Base-by-base conservation (phyloP, 2,329 filamentous ascomycete species). In the Mycosphaerella sp. region DNA sequence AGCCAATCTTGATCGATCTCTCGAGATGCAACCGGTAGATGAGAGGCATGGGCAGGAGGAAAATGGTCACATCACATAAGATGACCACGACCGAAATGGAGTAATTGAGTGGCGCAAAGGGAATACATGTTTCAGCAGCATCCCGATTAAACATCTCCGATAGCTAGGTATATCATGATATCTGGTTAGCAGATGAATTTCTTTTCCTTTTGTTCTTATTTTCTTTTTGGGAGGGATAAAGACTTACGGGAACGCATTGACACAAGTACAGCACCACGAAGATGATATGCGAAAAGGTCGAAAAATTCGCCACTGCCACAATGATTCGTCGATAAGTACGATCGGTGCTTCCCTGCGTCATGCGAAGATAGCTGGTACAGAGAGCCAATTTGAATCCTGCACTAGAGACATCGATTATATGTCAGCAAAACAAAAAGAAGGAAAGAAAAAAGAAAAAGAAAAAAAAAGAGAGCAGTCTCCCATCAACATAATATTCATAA, bases 21-120 rank as follows among this genome's bases (percentile, higher is more conserved):
- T 60, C 55, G 14, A 60, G 50, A 32, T 55, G 50, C 40, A 60
- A 31, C 26, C 55, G 42, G 12, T 54, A 45, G 29, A 60, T 52
- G n/a, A 60, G 53, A 34, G 58, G 58, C 12, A 60, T 56, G 3
- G 58, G 58, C 21, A 60, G 38, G 4, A 60, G 45, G 38, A 58
- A 60, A 26, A 60, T 56, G 17, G 54, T 48, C 7, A 60, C 45
- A 32, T 60, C 58, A 43, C 53, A 55, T 12, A 54, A 4, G 29
- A 60, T 58, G 44, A 51, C 55, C 9, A 53, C 57, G 8, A 52
- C 48, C 36, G 55, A 52, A 14, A 60, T 86, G 6, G 97, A 83
- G 66, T 97, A 92, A 67, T 97, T 97, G 63, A 98, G 86, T 0
- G 92, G 89, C 0, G 92, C 87, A 64, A 93, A 98, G 0, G 93